Percentiles rank a stretch among this genome's conserved stretches.
Evolutionary conservation across 2,329 filamentous ascomycete genomes (phyloP).

Genomic region (Colletotrichum tropicale): DNA sequence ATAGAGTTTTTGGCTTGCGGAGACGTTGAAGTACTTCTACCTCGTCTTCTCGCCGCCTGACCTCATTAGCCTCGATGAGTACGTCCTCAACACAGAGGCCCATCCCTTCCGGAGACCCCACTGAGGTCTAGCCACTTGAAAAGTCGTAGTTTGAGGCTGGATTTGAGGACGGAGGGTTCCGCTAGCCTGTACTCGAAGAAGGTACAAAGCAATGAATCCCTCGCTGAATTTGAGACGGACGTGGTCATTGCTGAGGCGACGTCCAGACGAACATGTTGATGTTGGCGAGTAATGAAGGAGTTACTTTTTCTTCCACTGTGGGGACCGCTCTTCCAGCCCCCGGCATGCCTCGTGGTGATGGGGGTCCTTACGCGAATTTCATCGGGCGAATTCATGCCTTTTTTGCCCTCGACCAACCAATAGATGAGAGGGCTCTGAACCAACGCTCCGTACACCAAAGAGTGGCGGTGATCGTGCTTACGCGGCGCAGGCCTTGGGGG

Average conservation of each 20-base stretch:
- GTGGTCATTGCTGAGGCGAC: background rate
- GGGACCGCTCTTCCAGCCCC: background rate
- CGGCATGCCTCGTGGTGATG: background rate
- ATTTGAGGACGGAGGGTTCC: background rate
- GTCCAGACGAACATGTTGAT: background rate
- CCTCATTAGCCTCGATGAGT: conserved; percentile 70
- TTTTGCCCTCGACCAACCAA: background rate
- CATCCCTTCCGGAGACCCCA: conserved; percentile 41
- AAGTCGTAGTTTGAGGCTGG: background rate
- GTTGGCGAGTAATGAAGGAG: background rate
- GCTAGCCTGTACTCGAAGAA: background rate
- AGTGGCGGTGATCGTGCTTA: background rate
- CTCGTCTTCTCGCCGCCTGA: conserved; percentile 70
- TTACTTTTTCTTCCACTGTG: background rate
- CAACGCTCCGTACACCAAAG: background rate
- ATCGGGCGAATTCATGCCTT: background rate
- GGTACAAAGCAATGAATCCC: no score
- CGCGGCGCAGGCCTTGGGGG: background rate
- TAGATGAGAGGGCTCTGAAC: background rate
- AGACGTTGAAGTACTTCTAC: conserved; percentile 80
- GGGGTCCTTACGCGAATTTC: background rate
- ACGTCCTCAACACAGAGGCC: conserved; percentile 63
- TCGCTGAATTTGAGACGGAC: background rate
- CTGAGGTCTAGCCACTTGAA: background rate
- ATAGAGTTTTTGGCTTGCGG: conserved; percentile 74